phyloP scores from a whole-genome alignment of 805 yeast species.

The Starmerella vitae region DNA sequence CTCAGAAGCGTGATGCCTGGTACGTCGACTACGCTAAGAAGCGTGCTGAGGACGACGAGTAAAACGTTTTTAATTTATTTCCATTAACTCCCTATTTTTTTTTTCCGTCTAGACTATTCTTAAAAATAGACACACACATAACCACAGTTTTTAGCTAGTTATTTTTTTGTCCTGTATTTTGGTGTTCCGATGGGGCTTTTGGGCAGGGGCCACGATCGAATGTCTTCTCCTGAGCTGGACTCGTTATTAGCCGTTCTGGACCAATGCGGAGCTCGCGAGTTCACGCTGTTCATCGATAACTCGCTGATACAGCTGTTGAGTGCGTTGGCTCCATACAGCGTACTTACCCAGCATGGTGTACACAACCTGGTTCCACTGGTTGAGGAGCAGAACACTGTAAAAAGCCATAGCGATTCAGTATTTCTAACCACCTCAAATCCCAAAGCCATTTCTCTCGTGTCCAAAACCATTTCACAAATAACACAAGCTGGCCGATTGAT shows the following conservation, averaged over 20 bases:
- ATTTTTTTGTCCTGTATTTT: too few relatives aligned
- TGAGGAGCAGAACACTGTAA: neutral
- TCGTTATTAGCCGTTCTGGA: constrained; percentile 16
- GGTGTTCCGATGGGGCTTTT: too few relatives aligned
- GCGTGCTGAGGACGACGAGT: constrained; percentile 30
- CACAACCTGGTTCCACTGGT: constrained; percentile 37
- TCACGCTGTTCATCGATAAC: constrained; percentile 34
- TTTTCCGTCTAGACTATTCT: too few relatives aligned
- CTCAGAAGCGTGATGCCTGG: constrained; percentile 69
- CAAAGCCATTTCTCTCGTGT: constrained; percentile 9
- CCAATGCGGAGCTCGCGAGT: constrained; percentile 8
- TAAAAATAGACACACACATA: too few relatives aligned
- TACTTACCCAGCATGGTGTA: constrained; percentile 39
- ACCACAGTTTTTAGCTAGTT: too few relatives aligned
- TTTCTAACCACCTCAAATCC: constrained; percentile 22
- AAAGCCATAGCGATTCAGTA: constrained; percentile 9
- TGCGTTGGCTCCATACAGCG: constrained; percentile 41
- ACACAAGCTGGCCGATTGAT: neutral
- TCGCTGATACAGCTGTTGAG: constrained; percentile 39
- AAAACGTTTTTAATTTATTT: neutral
- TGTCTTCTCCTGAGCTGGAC: constrained; percentile 10
- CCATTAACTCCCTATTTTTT: neutral
- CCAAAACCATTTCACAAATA: constrained; percentile 2
- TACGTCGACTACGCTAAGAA: constrained; percentile 66
- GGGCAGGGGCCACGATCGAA: too few relatives aligned